Evolutionary conservation across 495 filamentous ascomycete species (phyloP).

Genomic region (Neurospora sp.): DNA sequence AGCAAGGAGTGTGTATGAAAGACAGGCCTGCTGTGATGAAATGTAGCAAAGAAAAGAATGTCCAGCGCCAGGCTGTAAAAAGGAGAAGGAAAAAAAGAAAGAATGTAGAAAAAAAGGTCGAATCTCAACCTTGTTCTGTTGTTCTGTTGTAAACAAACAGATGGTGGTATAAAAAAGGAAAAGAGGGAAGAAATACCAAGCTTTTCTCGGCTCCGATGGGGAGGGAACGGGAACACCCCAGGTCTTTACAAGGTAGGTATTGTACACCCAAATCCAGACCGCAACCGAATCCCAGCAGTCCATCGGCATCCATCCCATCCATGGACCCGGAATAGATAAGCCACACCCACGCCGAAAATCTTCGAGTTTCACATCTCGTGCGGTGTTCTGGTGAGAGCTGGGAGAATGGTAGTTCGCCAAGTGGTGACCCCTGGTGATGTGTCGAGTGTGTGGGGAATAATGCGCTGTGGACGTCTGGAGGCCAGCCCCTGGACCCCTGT

Average conservation of each 20-base stretch:
- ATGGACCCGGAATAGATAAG: background rate
- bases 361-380: background rate
- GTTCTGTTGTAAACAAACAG: background rate
- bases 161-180: background rate
- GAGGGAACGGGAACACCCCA: background rate
- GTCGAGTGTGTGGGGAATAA: background rate
- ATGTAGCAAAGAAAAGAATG: background rate
- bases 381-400: background rate
- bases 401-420: background rate
- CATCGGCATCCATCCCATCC: background rate
- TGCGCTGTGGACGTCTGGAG: background rate
- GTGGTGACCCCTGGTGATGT: background rate
- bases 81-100: background rate
- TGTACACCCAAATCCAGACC: background rate
- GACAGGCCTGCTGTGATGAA: background rate
- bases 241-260: background rate
- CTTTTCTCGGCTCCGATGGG: background rate
- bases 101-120: background rate
- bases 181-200: background rate
- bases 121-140: background rate
- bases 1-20: background rate
- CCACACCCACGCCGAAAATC: background rate
- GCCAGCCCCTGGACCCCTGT: background rate
- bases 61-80: background rate
- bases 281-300: background rate